Conservation (phyloP, 140 eudicot species). For the Stevia rebaudiana region DNA sequence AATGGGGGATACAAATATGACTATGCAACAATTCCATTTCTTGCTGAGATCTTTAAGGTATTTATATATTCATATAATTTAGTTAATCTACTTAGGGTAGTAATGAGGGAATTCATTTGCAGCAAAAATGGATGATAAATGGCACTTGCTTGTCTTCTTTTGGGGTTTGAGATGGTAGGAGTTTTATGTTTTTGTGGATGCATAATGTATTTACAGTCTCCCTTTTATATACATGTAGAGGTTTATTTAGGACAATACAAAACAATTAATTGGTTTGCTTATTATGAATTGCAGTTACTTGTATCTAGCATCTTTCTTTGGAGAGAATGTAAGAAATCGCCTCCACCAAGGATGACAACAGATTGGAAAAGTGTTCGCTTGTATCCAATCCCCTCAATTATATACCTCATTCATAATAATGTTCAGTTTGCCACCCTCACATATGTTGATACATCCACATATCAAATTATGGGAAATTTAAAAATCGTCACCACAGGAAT, state of each 20-base stretch:
- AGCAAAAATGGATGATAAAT: not conserved
- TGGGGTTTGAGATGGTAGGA: constrained; percentile 4
- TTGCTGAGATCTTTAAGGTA: constrained; percentile 96
- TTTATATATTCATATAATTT: not conserved
- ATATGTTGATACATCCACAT: constrained; percentile 91
- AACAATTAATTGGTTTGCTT: constrained; percentile 15
- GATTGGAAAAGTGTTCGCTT: constrained; percentile 82
- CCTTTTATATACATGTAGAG: not conserved
- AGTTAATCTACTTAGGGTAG: not conserved
- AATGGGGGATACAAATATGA: constrained; percentile 87
- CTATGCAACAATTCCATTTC: constrained; percentile 95
- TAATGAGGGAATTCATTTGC: constrained; percentile 2
- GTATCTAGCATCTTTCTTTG: constrained; percentile 79
- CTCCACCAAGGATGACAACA: constrained; percentile 91
- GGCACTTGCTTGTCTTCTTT: not conserved
- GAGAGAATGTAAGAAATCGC: constrained; percentile 57
- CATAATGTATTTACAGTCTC: not conserved
- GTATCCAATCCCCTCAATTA: constrained; percentile 87
- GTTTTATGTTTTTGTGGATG: constrained; percentile 4
- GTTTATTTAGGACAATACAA: not conserved
- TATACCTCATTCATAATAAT: constrained; percentile 92
- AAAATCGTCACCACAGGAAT: constrained; percentile 89
- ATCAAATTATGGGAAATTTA: constrained; percentile 92
- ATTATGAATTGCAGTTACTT: constrained; percentile 51
- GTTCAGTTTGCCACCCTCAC: constrained; percentile 96